Conservation (phyloP, 495 filamentous ascomycete species). For the Pseudoneurospora amorphoporcata region DNA sequence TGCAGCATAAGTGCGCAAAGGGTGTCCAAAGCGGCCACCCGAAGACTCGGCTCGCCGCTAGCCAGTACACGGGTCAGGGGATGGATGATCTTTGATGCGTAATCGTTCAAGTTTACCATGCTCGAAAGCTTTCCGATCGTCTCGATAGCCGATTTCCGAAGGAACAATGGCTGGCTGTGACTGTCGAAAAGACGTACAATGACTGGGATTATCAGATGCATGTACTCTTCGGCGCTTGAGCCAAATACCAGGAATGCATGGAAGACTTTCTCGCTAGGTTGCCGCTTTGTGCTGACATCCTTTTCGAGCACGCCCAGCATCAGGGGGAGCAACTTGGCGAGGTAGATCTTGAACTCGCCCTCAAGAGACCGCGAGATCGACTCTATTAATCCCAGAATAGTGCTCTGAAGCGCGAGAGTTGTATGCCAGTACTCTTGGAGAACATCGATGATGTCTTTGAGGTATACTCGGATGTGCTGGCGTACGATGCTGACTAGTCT, state of each 20-base stretch:
- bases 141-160: slow-evolving; percentile 85
- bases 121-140: slow-evolving; percentile 88
- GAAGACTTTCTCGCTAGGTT: slow-evolving; percentile 78
- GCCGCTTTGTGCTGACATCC: slow-evolving; percentile 58
- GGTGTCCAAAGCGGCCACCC: slow-evolving; percentile 85
- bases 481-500: slow-evolving; percentile 89
- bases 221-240: slow-evolving; percentile 93
- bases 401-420: slow-evolving; percentile 67
- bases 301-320: slow-evolving; percentile 92
- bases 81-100: slow-evolving; percentile 89
- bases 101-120: slow-evolving; percentile 96
- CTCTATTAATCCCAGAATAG: slow-evolving; percentile 84
- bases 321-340: slow-evolving; percentile 75
- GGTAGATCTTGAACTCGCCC: slow-evolving; percentile 92
- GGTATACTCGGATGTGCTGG: slow-evolving; percentile 85
- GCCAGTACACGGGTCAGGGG: slow-evolving; percentile 72
- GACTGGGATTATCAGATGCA: slow-evolving; percentile 97
- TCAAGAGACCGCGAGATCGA: slow-evolving; percentile 87
- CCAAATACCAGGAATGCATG: slow-evolving; percentile 95
- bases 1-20: slow-evolving; percentile 93
- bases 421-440: slow-evolving; percentile 79
- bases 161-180: slow-evolving; percentile 58
- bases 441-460: slow-evolving; percentile 72
- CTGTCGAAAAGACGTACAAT: slow-evolving; percentile 88
- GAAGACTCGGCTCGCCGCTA: slow-evolving; percentile 57